These are phyloP conservation scores for Fusarium sublunatum DNA, from an alignment of 2,329 filamentous ascomycete genomes.

Conservation along the genomic window DNA sequence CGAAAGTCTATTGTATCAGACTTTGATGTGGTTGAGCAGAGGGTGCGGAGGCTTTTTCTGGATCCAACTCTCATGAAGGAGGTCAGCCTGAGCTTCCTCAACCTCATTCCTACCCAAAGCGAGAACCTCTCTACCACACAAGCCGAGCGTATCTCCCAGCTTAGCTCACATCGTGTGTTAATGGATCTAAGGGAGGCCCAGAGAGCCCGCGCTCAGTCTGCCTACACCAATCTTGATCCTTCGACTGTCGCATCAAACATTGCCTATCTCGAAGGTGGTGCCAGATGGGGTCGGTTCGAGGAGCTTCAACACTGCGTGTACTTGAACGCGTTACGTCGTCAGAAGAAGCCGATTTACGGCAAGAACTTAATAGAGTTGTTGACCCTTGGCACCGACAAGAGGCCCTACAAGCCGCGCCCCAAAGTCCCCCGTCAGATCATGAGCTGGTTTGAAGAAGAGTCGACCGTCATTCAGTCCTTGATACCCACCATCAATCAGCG, in stretches of 20 bases:
- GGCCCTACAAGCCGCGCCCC: conserved; percentile 70
- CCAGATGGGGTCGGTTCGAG: conserved; percentile 76
- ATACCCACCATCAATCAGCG: conserved; percentile 81
- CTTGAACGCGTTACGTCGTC: conserved; percentile 82
- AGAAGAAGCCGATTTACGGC: conserved; percentile 84
- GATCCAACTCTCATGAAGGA: conserved; percentile 69
- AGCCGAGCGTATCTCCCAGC: conserved; percentile 68
- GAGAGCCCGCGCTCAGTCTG: conserved; percentile 68
- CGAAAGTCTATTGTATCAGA: conserved; percentile 78
- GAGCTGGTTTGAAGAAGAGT: conserved; percentile 80
- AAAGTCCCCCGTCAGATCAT: conserved; percentile 71
- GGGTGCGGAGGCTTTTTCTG: conserved; percentile 75
- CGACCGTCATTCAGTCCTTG: conserved; percentile 71
- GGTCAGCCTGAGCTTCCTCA: conserved; percentile 81
- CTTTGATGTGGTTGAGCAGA: conserved; percentile 77
- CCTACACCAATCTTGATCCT: conserved; percentile 68
- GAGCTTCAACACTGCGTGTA: conserved; percentile 85
- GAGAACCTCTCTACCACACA: conserved; percentile 70
- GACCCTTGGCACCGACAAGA: conserved; percentile 70
- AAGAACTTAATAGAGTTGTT: conserved; percentile 80
- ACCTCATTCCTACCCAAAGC: conserved; percentile 77
- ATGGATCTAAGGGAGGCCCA: conserved; percentile 79
- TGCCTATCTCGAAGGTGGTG: conserved; percentile 76
- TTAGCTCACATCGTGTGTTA: conserved; percentile 77
- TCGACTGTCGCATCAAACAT: conserved; percentile 76